phyloP scores from a whole-genome alignment of 2,329 filamentous ascomycete genomes.

The Macrophomina phaseolina region DNA sequence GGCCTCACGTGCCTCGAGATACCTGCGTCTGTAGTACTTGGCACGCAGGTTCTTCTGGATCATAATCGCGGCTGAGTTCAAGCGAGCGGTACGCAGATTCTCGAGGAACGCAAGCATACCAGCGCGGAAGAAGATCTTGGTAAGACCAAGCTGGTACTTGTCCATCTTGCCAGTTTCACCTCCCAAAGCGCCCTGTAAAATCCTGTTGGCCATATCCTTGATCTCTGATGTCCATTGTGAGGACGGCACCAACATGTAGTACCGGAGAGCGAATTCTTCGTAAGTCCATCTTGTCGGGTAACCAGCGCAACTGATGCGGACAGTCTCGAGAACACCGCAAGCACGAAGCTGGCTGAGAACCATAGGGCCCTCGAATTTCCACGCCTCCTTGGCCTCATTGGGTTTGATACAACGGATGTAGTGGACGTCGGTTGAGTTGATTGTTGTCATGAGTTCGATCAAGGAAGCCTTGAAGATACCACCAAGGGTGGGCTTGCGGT shows the following conservation, averaged over 20 bases:
- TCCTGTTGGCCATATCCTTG: conserved; percentile 89
- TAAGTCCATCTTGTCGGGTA: conserved; percentile 99
- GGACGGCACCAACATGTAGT: conserved; percentile 97
- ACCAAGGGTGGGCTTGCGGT: conserved; percentile 94
- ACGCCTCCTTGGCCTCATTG: conserved; percentile 93
- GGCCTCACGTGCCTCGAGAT: conserved; percentile 82
- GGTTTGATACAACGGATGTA: conserved; percentile 99
- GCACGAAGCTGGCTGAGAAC: conserved; percentile 95
- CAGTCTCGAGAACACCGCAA: conserved; percentile 98
- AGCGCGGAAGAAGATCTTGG: conserved; percentile 99
- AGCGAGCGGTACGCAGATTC: conserved; percentile 84
- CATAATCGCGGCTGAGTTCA: conserved; percentile 94
- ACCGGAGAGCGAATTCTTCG: conserved; percentile 94
- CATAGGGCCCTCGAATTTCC: conserved; percentile 99
- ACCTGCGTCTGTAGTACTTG: conserved; percentile 93
- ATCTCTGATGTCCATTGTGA: conserved; percentile 92
- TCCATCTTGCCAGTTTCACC: conserved; percentile 60
- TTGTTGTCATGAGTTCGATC: conserved; percentile 97
- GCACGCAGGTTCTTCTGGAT: conserved; percentile 98
- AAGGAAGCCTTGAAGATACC: conserved; percentile 98
- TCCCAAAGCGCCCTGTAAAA: conserved; percentile 83
- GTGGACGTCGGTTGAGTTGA: conserved; percentile 97
- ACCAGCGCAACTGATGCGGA: conserved; percentile 94
- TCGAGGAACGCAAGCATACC: conserved; percentile 99
- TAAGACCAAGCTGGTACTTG: conserved; percentile 96